Base-by-base conservation (phyloP, 2,329 filamentous ascomycete species). In the Corinectria fuckeliana region DNA sequence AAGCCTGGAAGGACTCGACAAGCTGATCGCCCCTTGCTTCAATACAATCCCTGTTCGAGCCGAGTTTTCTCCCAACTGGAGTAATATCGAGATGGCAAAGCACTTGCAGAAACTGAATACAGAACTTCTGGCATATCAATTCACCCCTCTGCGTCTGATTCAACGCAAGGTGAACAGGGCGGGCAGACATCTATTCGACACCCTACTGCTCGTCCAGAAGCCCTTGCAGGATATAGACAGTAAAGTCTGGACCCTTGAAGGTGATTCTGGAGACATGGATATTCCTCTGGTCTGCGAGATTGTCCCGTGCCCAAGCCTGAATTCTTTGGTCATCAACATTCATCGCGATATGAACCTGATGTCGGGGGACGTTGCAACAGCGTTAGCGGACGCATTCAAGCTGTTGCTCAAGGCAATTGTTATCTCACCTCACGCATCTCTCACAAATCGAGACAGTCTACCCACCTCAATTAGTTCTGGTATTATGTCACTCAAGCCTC, bases 21-120 rank as follows among this genome's bases (percentile, higher is more conserved):
- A 82, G 4, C 83, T 97, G 5, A 85, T 96, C n/a, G 92, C 91
- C 0, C 93, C 93, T 0, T 96, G 92, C 72, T 97, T 97, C 80
- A 97, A 97, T 71, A 96, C 93, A 0, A 76, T 97, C 11, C 92
- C 93, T 0, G 71, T 93, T 2, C 85, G 92, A 23, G 76, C 87
- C 14, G 76, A 86, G 28, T 61, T 91, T 9, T 75, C 80, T 1
- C 71, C 71, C 3, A 72, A 72, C 2, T 77, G 74, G 1, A 82
- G 81, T 14, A 87, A 88, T 56, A 67, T 80, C 0, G 82, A 88
- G 5, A 71, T 93, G 10, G 76, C 90, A 23, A 84, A 83, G 56
- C 72, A 77, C 2, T 80, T 92, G 2, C 89, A 93, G 50, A 74
- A 75, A 0, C 72, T 86, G 23, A 93, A 91, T 69, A 77, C 85